Percentiles rank a stretch among this genome's conserved stretches.
These are phyloP conservation scores for Usnea hakonensis DNA, from an alignment of 495 filamentous ascomycete species.

Conservation along the genomic window DNA sequence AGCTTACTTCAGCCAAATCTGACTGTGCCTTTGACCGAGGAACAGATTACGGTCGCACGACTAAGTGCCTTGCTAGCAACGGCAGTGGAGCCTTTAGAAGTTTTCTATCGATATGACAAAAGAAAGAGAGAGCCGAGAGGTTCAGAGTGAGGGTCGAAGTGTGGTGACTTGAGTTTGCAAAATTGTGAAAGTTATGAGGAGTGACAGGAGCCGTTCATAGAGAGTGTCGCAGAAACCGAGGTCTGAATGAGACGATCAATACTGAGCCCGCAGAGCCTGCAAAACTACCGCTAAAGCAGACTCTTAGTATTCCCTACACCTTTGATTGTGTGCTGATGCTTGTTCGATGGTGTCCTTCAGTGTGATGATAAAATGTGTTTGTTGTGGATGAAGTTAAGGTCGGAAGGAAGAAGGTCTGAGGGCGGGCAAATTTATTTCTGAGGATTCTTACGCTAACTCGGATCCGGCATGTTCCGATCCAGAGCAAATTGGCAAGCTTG, in stretches of 20 bases:
- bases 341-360: conserved; percentile 10
- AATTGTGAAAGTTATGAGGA: background rate
- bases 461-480: background rate
- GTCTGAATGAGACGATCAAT: background rate
- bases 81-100: conserved; percentile 4
- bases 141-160: background rate
- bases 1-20: conserved; percentile 16
- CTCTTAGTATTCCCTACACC: background rate
- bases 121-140: conserved; percentile 23
- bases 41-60: conserved; percentile 13
- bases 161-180: background rate
- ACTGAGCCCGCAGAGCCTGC: background rate
- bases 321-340: background rate
- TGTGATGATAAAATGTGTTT: conserved; percentile 15
- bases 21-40: conserved; percentile 3
- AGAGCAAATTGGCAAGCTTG: background rate
- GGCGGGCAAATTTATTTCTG: conserved; percentile 6
- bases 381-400: conserved; percentile 18
- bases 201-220: background rate
- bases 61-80: conserved; percentile 5
- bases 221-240: background rate
- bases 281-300: background rate
- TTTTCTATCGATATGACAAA: conserved; percentile 19
- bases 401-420: conserved; percentile 1
- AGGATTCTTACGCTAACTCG: background rate